Evolutionary conservation across 176 grass and related monocot species (phyloP).

Genomic region (Typha latifolia): DNA sequence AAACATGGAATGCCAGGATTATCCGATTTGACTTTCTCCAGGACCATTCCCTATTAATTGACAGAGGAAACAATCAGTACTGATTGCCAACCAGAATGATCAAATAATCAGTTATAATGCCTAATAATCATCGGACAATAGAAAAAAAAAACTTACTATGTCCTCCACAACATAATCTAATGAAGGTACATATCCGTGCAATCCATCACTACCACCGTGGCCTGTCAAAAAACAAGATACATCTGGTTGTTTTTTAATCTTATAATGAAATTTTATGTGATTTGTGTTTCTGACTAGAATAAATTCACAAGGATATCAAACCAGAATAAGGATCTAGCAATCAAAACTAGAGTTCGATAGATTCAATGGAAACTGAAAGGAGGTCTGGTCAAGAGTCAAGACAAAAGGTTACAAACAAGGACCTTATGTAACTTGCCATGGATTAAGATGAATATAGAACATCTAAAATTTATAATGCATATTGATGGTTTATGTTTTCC

Average conservation of each 20-base stretch:
- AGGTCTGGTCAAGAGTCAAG: too few relatives aligned
- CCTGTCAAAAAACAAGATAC: conserved; percentile 37
- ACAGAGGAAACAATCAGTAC: background rate
- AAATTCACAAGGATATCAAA: background rate
- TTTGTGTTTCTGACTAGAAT: background rate
- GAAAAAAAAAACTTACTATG: conserved; percentile 36
- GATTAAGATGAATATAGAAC: too few relatives aligned
- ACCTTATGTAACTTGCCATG: too few relatives aligned
- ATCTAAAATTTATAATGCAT: too few relatives aligned
- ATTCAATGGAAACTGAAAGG: too few relatives aligned
- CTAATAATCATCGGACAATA: background rate
- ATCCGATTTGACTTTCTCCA: conserved; percentile 66
- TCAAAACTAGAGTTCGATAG: background rate
- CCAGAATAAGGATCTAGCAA: background rate
- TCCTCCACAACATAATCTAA: conserved; percentile 86
- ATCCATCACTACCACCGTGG: conserved; percentile 93
- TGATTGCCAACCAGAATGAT: background rate
- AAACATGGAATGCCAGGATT: conserved; percentile 78
- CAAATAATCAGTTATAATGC: background rate
- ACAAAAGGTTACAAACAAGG: too few relatives aligned
- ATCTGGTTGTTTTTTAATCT: background rate
- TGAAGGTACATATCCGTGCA: conserved; percentile 96
- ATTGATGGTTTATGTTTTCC: too few relatives aligned
- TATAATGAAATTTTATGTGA: background rate
- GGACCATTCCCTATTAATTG: conserved; percentile 46